Evolutionary conservation across 257 asterid species (phyloP).

Genomic region (Forsythia viridissima): DNA sequence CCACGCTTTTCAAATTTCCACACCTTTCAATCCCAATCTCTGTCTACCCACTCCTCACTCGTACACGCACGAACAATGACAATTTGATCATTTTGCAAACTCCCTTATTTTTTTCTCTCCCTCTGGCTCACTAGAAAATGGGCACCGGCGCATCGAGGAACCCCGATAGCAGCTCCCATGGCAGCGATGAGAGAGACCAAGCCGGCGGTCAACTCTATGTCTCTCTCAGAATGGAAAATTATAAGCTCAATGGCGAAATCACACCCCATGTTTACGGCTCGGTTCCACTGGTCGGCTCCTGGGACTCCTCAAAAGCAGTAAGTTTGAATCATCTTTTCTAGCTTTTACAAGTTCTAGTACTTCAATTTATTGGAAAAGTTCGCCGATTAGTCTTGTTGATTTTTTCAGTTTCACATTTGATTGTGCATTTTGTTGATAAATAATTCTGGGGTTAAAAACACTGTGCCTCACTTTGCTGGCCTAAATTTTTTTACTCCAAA

Average conservation of each 20-base stretch:
- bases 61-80: background rate
- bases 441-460: background rate
- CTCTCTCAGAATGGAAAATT: constrained; percentile 92
- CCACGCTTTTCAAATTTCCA: background rate
- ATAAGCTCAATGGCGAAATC: constrained; percentile 65
- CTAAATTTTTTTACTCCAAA: background rate
- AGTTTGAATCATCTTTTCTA: constrained; percentile 8
- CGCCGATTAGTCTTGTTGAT: background rate
- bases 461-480: background rate
- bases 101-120: background rate
- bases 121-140: constrained; percentile 34
- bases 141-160: constrained; percentile 75
- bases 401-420: background rate
- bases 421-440: background rate
- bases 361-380: background rate
- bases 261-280: constrained; percentile 91
- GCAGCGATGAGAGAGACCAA: constrained; percentile 66
- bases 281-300: constrained; percentile 85
- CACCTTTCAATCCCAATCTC: constrained; percentile 16
- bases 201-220: constrained; percentile 91
- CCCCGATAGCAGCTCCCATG: constrained; percentile 63
- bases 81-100: background rate
- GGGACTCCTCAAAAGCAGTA: constrained; percentile 95
- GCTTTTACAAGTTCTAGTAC: background rate
- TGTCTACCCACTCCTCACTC: background rate